A percentile compares a stretch with the other conserved stretches of the same genome.
These are phyloP conservation scores for Mycosphaerella sp. DNA, from an alignment of 2,329 filamentous ascomycete species.

Conservation along the genomic window DNA sequence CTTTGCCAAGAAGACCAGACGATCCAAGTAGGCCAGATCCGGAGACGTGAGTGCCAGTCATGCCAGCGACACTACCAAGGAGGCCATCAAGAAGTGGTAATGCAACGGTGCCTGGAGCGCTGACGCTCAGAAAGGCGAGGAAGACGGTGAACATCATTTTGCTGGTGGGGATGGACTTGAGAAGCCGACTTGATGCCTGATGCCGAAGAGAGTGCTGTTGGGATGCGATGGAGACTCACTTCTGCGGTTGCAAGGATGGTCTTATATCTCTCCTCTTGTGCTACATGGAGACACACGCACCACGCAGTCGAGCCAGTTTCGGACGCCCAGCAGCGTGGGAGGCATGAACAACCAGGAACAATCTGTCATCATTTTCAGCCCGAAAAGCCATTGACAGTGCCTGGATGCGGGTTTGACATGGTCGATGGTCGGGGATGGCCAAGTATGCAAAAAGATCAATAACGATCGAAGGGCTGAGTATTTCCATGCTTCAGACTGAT, in stretches of 20 bases:
- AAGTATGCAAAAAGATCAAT: not conserved
- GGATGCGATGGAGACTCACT: not conserved
- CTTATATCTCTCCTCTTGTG: not conserved
- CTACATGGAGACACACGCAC: not conserved
- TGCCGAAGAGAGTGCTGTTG: not conserved
- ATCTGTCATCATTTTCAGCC: slow-evolving; percentile 3
- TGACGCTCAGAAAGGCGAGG: slow-evolving; percentile 1
- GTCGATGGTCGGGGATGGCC: not conserved
- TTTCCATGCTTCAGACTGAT: slow-evolving; percentile 1
- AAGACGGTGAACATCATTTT: slow-evolving; percentile 1
- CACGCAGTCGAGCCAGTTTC: not conserved
- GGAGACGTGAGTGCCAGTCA: slow-evolving; percentile 1
- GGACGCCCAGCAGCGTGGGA: not conserved
- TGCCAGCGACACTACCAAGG: not conserved
- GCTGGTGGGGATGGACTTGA: not conserved
- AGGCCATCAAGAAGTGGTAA: slow-evolving; percentile 4
- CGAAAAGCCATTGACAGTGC: not conserved
- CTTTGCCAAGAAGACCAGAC: not conserved
- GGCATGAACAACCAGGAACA: not conserved
- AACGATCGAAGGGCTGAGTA: not conserved
- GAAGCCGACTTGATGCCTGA: not conserved
- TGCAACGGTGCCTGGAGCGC: not conserved
- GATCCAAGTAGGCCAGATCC: not conserved
- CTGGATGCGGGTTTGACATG: not conserved
- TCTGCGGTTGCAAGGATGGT: not conserved